These are phyloP conservation scores for Rutstroemia sp. DNA, from an alignment of 2,329 filamentous ascomycete species.

Conservation along the genomic window DNA sequence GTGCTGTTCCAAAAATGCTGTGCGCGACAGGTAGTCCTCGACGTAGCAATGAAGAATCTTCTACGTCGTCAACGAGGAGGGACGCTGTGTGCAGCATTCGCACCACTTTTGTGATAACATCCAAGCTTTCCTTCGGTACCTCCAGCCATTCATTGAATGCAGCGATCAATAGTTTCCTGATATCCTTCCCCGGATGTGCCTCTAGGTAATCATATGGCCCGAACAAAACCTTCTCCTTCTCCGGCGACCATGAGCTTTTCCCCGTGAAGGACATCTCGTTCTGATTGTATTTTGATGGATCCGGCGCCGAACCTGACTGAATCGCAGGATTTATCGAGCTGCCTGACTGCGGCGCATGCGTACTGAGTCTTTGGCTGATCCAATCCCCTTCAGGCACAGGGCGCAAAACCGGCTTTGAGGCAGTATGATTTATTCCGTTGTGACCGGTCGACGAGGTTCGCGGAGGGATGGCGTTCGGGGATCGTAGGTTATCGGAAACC, in stretches of 20 bases:
- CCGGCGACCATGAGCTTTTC: constrained; percentile 49
- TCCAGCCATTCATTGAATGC: constrained; percentile 77
- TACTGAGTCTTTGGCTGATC: constrained; percentile 39
- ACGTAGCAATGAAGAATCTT: constrained; percentile 70
- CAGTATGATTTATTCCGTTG: constrained; percentile 24
- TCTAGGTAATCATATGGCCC: constrained; percentile 78
- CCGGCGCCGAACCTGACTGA: constrained; percentile 13
- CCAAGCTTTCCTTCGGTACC: constrained; percentile 62
- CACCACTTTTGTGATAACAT: constrained; percentile 70
- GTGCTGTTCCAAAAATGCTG: constrained; percentile 74
- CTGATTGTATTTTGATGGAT: constrained; percentile 23
- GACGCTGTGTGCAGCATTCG: constrained; percentile 83
- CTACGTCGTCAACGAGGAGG: constrained; percentile 79
- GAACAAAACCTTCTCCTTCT: constrained; percentile 71
- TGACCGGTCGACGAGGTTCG: constrained; percentile 62
- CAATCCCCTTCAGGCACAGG: constrained; percentile 56
- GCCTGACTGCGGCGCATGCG: constrained; percentile 12
- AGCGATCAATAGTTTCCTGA: constrained; percentile 69
- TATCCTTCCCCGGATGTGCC: constrained; percentile 75
- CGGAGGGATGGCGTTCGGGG: constrained; percentile 63
- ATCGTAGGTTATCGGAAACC: constrained; percentile 27
- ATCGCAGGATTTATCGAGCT: constrained; percentile 21
- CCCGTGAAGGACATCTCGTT: constrained; percentile 27
- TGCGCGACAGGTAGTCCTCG: constrained; percentile 78
- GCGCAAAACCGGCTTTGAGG: constrained; percentile 36